A percentile compares a stretch with the other conserved stretches of the same genome.
Evolutionary conservation across 441 rosid species (phyloP).

Genomic region (Sinapis alba): DNA sequence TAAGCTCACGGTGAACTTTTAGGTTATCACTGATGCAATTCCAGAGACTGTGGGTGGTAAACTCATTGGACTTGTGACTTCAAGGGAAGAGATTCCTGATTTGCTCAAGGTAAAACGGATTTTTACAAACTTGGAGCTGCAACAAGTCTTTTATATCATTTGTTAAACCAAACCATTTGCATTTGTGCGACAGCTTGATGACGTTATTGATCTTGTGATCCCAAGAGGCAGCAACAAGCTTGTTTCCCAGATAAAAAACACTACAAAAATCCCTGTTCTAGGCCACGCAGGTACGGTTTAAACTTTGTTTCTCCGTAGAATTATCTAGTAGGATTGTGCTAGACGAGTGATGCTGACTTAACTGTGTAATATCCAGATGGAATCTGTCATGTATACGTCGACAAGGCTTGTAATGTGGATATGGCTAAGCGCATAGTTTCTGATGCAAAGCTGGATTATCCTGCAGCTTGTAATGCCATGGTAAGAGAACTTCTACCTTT

Average conservation of each 20-base stretch:
- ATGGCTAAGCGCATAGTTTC: slow-evolving; percentile 83
- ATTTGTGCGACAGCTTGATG: slow-evolving; percentile 81
- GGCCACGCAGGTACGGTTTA: slow-evolving; percentile 90
- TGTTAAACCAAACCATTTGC: slow-evolving; percentile 30
- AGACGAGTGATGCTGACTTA: background rate
- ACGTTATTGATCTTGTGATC: slow-evolving; percentile 97
- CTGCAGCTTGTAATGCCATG: slow-evolving; percentile 99
- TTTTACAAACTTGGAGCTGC: slow-evolving; percentile 6
- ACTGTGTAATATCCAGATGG: slow-evolving; percentile 62
- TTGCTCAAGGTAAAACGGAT: slow-evolving; percentile 71
- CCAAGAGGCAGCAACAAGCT: slow-evolving; percentile 99
- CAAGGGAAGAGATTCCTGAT: slow-evolving; percentile 98
- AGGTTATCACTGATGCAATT: slow-evolving; percentile 91
- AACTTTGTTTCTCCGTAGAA: background rate
- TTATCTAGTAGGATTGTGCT: background rate
- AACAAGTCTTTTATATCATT: slow-evolving; percentile 8
- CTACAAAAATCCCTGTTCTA: slow-evolving; percentile 95
- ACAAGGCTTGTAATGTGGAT: slow-evolving; percentile 80
- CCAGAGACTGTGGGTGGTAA: slow-evolving; percentile 74
- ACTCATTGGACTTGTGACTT: slow-evolving; percentile 92
- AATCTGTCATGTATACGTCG: slow-evolving; percentile 93
- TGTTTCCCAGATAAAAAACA: slow-evolving; percentile 84
- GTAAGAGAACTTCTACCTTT: slow-evolving; percentile 44
- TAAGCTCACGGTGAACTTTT: slow-evolving; percentile 16
- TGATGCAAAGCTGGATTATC: slow-evolving; percentile 96